Percentiles rank a stretch among this genome's conserved stretches.
Evolutionary conservation across 2,329 filamentous ascomycete genomes (phyloP).

Genomic region (Pseudocercospora fijiensis): DNA sequence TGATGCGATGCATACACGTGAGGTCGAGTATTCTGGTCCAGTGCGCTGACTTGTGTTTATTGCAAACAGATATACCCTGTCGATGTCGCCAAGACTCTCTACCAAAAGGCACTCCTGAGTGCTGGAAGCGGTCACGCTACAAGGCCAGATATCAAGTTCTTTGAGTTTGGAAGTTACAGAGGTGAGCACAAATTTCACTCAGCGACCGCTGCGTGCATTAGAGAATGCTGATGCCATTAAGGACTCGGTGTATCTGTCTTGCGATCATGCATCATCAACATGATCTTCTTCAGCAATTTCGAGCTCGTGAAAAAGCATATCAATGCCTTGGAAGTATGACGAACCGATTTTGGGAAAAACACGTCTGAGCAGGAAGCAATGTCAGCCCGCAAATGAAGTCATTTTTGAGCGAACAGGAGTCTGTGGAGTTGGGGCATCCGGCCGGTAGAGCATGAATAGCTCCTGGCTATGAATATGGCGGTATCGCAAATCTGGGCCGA

Average conservation of each 20-base stretch:
- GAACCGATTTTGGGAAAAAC: not conserved
- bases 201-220: not conserved
- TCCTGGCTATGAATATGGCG: not conserved
- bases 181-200: conserved; percentile 45
- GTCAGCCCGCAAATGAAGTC: not conserved
- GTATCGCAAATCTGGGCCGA: not conserved
- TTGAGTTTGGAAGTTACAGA: conserved; percentile 75
- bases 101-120: conserved; percentile 76
- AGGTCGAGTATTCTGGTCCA: not conserved
- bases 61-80: conserved; percentile 56
- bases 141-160: conserved; percentile 72
- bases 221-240: conserved; percentile 22
- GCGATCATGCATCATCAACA: conserved; percentile 78
- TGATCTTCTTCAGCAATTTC: conserved; percentile 86
- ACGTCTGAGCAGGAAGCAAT: not conserved
- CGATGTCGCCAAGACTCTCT: conserved; percentile 81
- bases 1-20: not conserved
- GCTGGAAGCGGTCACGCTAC: conserved; percentile 53
- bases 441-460: not conserved
- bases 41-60: conserved; percentile 7
- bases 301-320: conserved; percentile 71
- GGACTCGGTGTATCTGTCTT: conserved; percentile 76
- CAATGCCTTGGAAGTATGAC: conserved; percentile 39
- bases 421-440: not conserved
- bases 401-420: not conserved